Percentiles rank a stretch among this genome's conserved stretches.
phyloP scores from a whole-genome alignment of 2,329 filamentous ascomycete species.

The Calonectria leucothoes region DNA sequence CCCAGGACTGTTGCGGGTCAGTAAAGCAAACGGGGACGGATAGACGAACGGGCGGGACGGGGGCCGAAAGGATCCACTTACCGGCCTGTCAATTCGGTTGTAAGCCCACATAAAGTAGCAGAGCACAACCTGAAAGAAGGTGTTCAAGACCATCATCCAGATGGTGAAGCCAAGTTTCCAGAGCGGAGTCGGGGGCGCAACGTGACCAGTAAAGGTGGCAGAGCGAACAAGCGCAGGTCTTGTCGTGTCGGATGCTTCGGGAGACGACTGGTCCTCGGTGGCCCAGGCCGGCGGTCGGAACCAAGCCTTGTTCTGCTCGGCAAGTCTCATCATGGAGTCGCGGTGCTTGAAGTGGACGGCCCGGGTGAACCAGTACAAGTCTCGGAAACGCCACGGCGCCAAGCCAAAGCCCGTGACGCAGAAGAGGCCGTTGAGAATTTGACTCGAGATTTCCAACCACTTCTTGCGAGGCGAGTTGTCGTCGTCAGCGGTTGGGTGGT shows the following conservation, averaged over 20 bases:
- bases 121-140: conserved; percentile 4
- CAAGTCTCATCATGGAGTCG: conserved; percentile 35
- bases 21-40: no score
- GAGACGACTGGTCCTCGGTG: neutral
- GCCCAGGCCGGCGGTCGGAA: conserved; percentile 43
- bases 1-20: conserved; percentile 2
- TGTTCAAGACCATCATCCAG: conserved; percentile 23
- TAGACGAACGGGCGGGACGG: neutral
- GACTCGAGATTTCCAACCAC: conserved; percentile 87
- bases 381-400: conserved; percentile 84
- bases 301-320: conserved; percentile 40
- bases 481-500: conserved; percentile 63
- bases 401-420: conserved; percentile 86
- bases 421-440: conserved; percentile 84
- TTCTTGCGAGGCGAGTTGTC: conserved; percentile 78
- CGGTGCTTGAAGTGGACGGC: conserved; percentile 31
- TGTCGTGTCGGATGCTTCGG: neutral
- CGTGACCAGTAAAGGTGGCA: conserved; percentile 12
- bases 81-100: conserved; percentile 17
- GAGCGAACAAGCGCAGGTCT: neutral
- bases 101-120: conserved; percentile 23
- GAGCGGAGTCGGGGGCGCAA: conserved; percentile 10
- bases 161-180: conserved; percentile 25
- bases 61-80: neutral
- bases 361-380: conserved; percentile 69